Conservation (phyloP, 2,329 filamentous ascomycete genomes). For the Xylariaceae sp. region DNA sequence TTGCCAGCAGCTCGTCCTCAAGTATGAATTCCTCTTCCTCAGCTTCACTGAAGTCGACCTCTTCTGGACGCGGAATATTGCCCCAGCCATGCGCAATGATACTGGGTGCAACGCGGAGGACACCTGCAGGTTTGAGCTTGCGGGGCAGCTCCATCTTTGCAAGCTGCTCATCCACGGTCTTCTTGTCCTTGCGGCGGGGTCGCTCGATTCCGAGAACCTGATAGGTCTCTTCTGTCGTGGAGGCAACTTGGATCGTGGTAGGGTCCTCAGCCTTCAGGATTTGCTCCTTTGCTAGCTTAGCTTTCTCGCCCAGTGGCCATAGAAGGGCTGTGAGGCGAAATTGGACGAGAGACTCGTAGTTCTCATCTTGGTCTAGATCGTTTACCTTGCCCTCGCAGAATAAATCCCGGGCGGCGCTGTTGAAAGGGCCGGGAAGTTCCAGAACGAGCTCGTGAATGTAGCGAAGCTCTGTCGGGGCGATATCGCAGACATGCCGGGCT, state of each 20-base stretch:
- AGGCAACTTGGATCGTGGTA: conserved; percentile 48
- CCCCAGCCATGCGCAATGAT: conserved; percentile 57
- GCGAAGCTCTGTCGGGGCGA: conserved; percentile 71
- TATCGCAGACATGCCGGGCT: conserved; percentile 71
- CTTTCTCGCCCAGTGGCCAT: conserved; percentile 35
- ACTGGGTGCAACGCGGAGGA: conserved; percentile 52
- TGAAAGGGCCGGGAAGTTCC: conserved; percentile 78
- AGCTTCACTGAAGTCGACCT: conserved; percentile 36
- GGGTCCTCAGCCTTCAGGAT: conserved; percentile 31
- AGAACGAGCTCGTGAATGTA: conserved; percentile 58
- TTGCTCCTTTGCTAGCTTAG: conserved; percentile 31
- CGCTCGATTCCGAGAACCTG: conserved; percentile 63
- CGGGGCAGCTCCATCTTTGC: conserved; percentile 23
- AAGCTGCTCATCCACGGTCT: conserved; percentile 30
- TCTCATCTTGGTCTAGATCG: conserved; percentile 42
- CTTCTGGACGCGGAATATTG: conserved; percentile 44
- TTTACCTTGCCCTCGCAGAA: conserved; percentile 56
- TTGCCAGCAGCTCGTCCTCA: conserved; percentile 61
- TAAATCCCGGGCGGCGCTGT: conserved; percentile 73
- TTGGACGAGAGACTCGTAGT: conserved; percentile 51
- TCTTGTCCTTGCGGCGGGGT: conserved; percentile 32
- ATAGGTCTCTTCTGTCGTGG: conserved; percentile 61
- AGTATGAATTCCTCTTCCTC: conserved; percentile 63
- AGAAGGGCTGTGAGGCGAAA: conserved; percentile 52
- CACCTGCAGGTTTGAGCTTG: conserved; percentile 52